Evolutionary conservation across 2,329 filamentous ascomycete genomes (phyloP).

Genomic region (Ascochyta pisi): DNA sequence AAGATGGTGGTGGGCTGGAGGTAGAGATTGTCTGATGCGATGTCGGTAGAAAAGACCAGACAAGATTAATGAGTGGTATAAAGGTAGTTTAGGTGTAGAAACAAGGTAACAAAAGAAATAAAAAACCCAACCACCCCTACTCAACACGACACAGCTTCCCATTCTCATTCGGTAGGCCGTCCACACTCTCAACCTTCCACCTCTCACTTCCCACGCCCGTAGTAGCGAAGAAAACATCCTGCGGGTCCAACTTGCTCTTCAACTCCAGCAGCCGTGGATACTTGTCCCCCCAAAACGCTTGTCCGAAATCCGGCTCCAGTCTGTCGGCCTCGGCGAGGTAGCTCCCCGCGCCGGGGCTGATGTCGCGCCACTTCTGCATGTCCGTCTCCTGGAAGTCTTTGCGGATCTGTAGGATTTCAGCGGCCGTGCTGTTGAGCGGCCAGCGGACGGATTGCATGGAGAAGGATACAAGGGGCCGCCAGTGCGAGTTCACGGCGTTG

Average conservation of each 20-base stretch:
- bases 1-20: no score
- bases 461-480: slow-evolving; percentile 32
- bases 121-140: neutral
- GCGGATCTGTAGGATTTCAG: slow-evolving; percentile 23
- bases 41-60: no score
- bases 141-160: slow-evolving; percentile 44
- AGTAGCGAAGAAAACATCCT: slow-evolving; percentile 44
- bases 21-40: no score
- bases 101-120: neutral
- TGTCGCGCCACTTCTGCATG: slow-evolving; percentile 25
- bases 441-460: slow-evolving; percentile 31
- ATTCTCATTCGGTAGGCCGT: slow-evolving; percentile 46
- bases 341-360: slow-evolving; percentile 34
- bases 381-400: slow-evolving; percentile 23
- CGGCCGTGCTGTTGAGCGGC: slow-evolving; percentile 21
- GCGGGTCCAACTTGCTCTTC: slow-evolving; percentile 41
- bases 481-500: slow-evolving; percentile 38
- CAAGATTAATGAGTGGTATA: no score
- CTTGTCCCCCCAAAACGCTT: slow-evolving; percentile 38
- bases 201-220: slow-evolving; percentile 45
- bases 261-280: slow-evolving; percentile 34
- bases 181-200: slow-evolving; percentile 44
- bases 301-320: slow-evolving; percentile 35
- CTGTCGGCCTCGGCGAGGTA: slow-evolving; percentile 41
- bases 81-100: no score